These are phyloP conservation scores for Arthroderma uncinatum DNA, from an alignment of 2,329 filamentous ascomycete genomes.

Conservation along the genomic window DNA sequence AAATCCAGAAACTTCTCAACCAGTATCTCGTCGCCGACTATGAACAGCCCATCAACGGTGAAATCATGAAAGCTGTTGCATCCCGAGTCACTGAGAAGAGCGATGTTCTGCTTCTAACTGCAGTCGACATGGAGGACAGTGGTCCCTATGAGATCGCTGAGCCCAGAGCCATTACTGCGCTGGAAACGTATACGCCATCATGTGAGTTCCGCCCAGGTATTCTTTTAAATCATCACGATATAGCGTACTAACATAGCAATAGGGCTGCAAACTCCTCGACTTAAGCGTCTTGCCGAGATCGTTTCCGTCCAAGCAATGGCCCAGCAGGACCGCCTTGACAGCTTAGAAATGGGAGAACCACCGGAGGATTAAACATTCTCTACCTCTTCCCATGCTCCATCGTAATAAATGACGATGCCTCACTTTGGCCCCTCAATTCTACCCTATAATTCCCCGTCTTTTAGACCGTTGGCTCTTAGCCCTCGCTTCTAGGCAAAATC, in stretches of 20 bases:
- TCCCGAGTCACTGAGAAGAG: conserved; percentile 97
- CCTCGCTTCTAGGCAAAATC: neutral
- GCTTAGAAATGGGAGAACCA: conserved; percentile 21
- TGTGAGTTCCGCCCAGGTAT: conserved; percentile 50
- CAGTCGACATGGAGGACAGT: conserved; percentile 98
- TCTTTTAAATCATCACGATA: neutral
- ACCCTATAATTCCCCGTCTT: neutral
- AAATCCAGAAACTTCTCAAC: conserved; percentile 97
- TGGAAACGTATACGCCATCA: conserved; percentile 96
- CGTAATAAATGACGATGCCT: neutral
- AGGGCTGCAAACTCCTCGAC: conserved; percentile 91
- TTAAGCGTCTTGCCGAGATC: conserved; percentile 96
- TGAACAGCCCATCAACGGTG: conserved; percentile 97
- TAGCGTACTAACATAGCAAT: conserved; percentile 4
- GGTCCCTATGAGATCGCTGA: conserved; percentile 98
- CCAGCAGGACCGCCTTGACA: conserved; percentile 75
- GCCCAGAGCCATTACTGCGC: conserved; percentile 83
- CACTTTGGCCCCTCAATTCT: neutral
- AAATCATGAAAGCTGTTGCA: conserved; percentile 99
- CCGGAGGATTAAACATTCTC: conserved; percentile 9
- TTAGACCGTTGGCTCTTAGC: neutral
- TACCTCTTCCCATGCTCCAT: neutral
- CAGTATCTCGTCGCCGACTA: conserved; percentile 98
- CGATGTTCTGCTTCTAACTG: conserved; percentile 81
- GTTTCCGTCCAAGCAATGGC: conserved; percentile 93